Evolutionary conservation across 2,329 filamentous ascomycete species (phyloP).

Genomic region (Sarocladiaceae sp.): DNA sequence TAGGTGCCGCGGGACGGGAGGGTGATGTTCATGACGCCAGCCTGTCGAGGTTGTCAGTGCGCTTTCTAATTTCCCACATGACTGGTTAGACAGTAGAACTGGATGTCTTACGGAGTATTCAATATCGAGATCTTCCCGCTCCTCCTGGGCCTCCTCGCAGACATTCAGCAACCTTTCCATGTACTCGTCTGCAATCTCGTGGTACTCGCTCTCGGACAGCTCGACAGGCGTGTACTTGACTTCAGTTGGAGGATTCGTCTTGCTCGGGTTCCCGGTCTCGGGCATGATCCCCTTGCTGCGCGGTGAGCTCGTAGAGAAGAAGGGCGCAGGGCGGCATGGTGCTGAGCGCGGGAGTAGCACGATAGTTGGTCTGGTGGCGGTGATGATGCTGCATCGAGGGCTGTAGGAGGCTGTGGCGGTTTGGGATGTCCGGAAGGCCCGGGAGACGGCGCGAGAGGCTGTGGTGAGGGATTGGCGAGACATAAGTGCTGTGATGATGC

Average conservation of each 20-base stretch:
- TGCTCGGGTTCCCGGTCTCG: conserved; percentile 48
- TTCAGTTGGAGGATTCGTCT: conserved; percentile 30
- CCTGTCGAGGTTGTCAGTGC: too few species aligned
- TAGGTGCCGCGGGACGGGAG: conserved; percentile 70
- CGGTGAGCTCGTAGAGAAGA: conserved; percentile 23
- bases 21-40: conserved; percentile 75
- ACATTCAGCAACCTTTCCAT: conserved; percentile 50
- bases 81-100: conserved; percentile 15
- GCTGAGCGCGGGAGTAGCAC: background rate
- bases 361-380: background rate
- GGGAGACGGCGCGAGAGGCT: conserved; percentile 30
- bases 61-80: too few species aligned
- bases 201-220: conserved; percentile 65
- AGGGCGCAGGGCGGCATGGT: conserved; percentile 8
- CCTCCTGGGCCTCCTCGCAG: conserved; percentile 71
- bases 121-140: conserved; percentile 70
- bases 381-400: conserved; percentile 13
- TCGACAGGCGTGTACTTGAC: conserved; percentile 47
- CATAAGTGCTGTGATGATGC: conserved; percentile 21
- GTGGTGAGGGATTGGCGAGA: conserved; percentile 27
- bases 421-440: conserved; percentile 23
- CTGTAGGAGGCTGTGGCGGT: conserved; percentile 15
- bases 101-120: conserved; percentile 70
- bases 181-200: conserved; percentile 70
- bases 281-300: conserved; percentile 50